Evolutionary conservation across 2,329 filamentous ascomycete genomes (phyloP), one percentile per base, ranked within the genome.

Genomic region (Hypoxylon sp.): DNA sequence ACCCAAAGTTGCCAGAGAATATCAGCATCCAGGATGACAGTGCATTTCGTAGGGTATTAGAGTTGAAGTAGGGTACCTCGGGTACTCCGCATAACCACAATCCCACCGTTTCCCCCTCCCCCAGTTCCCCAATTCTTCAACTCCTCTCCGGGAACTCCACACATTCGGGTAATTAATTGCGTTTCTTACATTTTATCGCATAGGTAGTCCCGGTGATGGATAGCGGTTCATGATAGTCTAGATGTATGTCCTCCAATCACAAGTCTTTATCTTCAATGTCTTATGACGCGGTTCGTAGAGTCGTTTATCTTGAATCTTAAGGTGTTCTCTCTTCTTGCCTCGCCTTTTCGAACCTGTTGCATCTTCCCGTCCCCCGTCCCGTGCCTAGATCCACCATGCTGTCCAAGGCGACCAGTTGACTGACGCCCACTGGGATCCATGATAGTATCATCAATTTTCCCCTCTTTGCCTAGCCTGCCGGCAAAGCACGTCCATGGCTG

Each of bases 381-480:
- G 44, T 46, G 39, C 19, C 43, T 56, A 54, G 60, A 53, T 64
- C 56, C 60, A 58, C 56, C 54, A 11, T n/a, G 20, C 13, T 13
- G 20, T 10, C 6, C 46, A 57, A 17, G 46, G 47, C 30, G 32
- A 28, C 51, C 32, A 24, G 19, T 22, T 56, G 54, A 56, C 47
- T 56, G 54, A 56, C 47, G 44, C 41, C 63, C 49, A 43, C 53
- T 51, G 43, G 49, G 24, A 55, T 66, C 53, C 64, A 50, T 64
- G 37, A 15, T 46, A 24, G 48, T 50, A 50, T 52, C 54, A 37
- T 53, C 50, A 48, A 57, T 48, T 26, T 62, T 57, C 63, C 64
- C 66, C 65, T 66, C 64, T 68, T 67, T 65, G 61, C 60, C 65
- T 64, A 67, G 65, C 53, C 64, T 47, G 54, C 53, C 64, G 61